Base-by-base conservation (phyloP, 768 basidiomycete species). In the Collybiopsis confluens region DNA sequence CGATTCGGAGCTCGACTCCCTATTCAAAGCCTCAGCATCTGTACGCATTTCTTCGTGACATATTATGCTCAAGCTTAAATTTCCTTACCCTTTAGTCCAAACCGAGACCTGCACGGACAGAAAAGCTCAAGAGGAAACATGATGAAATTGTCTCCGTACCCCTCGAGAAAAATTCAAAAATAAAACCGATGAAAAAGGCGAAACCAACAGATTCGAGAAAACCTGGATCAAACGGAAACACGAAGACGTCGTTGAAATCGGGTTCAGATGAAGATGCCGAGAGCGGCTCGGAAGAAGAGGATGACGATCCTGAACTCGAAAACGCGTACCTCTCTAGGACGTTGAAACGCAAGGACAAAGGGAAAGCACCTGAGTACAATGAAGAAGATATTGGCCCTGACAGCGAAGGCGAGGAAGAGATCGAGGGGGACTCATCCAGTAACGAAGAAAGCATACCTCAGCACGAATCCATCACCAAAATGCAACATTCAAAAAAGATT, bases 391-490 rank as follows among this genome's bases (percentile, higher is more conserved):
- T 57, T 53, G 56, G 52, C 47, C 11, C 10, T 10, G n/a, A 36
- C 18, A 23, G 27, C 4, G 21, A 52, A 30, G 1, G 4, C 18
- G 23, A 30, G 16, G 40, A 27, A 27, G 18, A 30, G 2, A 37
- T 28, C 16, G 49, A 28, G 23, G 38, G 11, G n/a, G 43, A 53
- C n/a, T 16, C 23, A n/a, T 21, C 21, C 11, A 45, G 43, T 33
- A 26, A 11, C 15, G 65, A 62, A 51, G 65, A 60, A 10, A 69
- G 72, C 38, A 59, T 61, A 21, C 71, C 83, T n/a, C 74, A 85
- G n/a, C 88, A 92, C 58, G 88, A 90, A 64, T 79, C 82, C 2
- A 47, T 86, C 1, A 59, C 58, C 43, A 66, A 68, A 56, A 70
- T 68, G 56, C 68, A 67, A 8, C 53, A 59, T 35, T 74, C 65